Percentiles rank a stretch among this genome's conserved stretches.
Conservation (phyloP, 2,329 filamentous ascomycete species). For the Ophiobolus disseminans region DNA sequence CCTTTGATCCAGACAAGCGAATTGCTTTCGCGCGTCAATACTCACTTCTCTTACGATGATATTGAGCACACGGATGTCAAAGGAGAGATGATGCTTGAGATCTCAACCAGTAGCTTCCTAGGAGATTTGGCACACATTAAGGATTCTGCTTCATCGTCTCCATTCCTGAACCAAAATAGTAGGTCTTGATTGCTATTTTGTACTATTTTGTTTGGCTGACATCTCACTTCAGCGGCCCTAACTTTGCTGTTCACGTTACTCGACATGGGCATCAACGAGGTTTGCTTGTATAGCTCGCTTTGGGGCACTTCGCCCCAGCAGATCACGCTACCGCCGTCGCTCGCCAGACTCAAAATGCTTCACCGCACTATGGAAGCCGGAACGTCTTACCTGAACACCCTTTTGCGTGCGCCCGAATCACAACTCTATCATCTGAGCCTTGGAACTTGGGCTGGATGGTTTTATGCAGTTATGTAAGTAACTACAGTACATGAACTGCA, state of each 20-base stretch:
- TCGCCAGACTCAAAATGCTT: constrained; percentile 16
- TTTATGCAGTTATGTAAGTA: constrained; percentile 34
- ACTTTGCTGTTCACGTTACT: constrained; percentile 4
- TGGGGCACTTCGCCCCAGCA: constrained; percentile 12
- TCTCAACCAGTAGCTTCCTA: constrained; percentile 21
- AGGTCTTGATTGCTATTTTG: neutral
- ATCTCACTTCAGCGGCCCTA: neutral
- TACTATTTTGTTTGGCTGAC: neutral
- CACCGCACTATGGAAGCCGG: constrained; percentile 15
- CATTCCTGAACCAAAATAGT: constrained; percentile 1
- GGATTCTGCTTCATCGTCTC: neutral
- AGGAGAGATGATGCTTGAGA: constrained; percentile 24
- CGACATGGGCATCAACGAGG: constrained; percentile 29
- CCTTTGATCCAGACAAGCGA: constrained; percentile 26
- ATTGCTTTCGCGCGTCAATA: constrained; percentile 22
- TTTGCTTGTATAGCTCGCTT: constrained; percentile 22
- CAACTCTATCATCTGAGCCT: constrained; percentile 22
- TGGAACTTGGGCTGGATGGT: constrained; percentile 27
- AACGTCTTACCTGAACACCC: constrained; percentile 18
- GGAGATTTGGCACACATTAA: constrained; percentile 21
- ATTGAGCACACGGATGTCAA: constrained; percentile 26
- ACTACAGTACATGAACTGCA: no score
- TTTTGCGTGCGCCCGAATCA: constrained; percentile 12
- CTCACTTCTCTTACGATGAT: constrained; percentile 33
- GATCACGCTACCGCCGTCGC: neutral